Evolutionary conservation across 768 basidiomycete genomes (phyloP).

Genomic region (Tulasnella calospora): DNA sequence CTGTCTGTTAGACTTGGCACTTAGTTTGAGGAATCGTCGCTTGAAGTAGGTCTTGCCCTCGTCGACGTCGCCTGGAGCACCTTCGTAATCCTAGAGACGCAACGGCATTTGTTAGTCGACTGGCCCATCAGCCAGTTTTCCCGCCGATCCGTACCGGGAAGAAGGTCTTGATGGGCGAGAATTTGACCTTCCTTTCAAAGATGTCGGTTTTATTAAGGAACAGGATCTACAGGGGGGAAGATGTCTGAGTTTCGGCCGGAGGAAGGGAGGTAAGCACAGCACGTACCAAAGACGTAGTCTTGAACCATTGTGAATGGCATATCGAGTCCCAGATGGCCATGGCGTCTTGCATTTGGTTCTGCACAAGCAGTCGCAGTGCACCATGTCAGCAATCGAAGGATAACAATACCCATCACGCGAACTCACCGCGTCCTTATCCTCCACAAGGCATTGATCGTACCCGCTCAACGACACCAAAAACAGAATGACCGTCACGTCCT

Average conservation of each 20-base stretch:
- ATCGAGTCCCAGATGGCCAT: conserved; percentile 99
- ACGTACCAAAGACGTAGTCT: conserved; percentile 83
- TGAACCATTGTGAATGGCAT: conserved; percentile 97
- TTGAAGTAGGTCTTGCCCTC: conserved; percentile 89
- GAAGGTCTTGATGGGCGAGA: conserved; percentile 80
- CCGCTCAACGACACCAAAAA: conserved; percentile 89
- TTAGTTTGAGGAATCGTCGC: conserved; percentile 71
- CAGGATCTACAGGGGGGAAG: conserved; percentile 55
- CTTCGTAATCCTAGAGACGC: conserved; percentile 67
- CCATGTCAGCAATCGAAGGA: neutral
- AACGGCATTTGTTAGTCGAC: neutral
- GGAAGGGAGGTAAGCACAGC: neutral
- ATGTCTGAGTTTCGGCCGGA: neutral
- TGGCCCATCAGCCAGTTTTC: neutral
- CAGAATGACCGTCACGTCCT: conserved; percentile 88
- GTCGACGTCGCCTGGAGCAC: conserved; percentile 62
- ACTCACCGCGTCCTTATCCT: conserved; percentile 84
- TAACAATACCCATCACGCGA: neutral
- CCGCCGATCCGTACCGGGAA: conserved; percentile 59
- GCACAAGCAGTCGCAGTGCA: neutral
- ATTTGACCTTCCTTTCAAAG: conserved; percentile 75
- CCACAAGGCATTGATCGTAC: conserved; percentile 90
- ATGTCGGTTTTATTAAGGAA: conserved; percentile 95
- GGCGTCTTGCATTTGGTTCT: conserved; percentile 99
- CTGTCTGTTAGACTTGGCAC: conserved; percentile 77